These are phyloP conservation scores for Nyssa sinensis DNA, from an alignment of 148 eudicot genomes.

Conservation along the genomic window DNA sequence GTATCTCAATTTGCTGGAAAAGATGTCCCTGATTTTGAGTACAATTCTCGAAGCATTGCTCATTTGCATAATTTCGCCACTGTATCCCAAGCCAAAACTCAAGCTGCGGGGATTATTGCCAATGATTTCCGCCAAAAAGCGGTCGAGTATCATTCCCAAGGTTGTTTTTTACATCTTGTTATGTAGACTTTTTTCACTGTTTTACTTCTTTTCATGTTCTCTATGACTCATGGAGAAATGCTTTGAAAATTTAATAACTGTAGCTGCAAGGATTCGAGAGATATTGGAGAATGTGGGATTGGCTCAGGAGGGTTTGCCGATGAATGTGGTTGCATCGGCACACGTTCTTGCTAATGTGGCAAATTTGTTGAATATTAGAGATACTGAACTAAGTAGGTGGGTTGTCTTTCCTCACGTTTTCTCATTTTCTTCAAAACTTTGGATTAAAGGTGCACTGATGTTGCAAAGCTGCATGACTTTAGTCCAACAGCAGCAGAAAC, in stretches of 20 bases:
- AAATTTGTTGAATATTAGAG: conserved; percentile 80
- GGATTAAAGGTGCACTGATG: too few relatives aligned
- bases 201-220: conserved; percentile 19
- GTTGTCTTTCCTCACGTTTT: conserved; percentile 13
- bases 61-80: conserved; percentile 83
- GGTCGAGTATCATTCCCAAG: conserved; percentile 83
- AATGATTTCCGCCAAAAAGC: conserved; percentile 91
- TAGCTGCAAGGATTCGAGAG: conserved; percentile 96
- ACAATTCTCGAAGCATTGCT: conserved; percentile 80
- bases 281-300: conserved; percentile 87
- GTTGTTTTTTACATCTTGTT: conserved; percentile 25
- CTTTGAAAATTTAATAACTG: conserved; percentile 13
- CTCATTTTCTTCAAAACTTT: too few relatives aligned
- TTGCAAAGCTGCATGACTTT: too few relatives aligned
- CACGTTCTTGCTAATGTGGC: conserved; percentile 73
- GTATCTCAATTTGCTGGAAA: conserved; percentile 78
- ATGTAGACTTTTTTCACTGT: not conserved
- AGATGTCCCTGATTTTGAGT: conserved; percentile 92
- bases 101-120: conserved; percentile 88
- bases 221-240: not conserved
- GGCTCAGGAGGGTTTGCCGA: conserved; percentile 90
- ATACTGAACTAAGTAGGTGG: conserved; percentile 94
- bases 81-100: conserved; percentile 84
- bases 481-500: too few relatives aligned
- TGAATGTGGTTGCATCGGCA: conserved; percentile 75